Evolutionary conservation across 2,329 filamentous ascomycete species (phyloP).

Genomic region (Alternaria sp.): DNA sequence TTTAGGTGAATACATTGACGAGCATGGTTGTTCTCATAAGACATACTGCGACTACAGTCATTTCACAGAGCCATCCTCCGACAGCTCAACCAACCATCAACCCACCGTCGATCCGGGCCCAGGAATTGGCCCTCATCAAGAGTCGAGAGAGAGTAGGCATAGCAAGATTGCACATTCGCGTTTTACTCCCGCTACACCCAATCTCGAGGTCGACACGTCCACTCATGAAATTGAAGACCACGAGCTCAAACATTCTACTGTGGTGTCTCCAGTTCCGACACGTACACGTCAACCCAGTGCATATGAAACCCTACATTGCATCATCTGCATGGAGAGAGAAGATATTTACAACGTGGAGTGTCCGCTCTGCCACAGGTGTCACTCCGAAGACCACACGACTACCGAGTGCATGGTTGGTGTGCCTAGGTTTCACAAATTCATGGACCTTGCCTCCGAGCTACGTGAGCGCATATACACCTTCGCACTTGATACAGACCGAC

Average conservation of each 20-base stretch:
- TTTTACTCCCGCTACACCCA: background rate
- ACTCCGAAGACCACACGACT: background rate
- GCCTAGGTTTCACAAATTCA: conserved; percentile 22
- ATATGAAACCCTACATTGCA: background rate
- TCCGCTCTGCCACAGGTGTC: background rate
- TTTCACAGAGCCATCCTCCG: background rate
- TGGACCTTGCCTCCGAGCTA: conserved; percentile 29
- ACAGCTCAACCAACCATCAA: background rate
- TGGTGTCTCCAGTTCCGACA: background rate
- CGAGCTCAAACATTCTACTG: background rate
- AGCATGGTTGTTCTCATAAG: background rate
- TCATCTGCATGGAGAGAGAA: background rate
- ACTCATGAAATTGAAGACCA: background rate
- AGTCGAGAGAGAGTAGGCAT: no score
- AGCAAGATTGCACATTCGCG: no score
- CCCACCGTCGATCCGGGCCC: background rate
- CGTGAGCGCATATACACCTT: conserved; percentile 27
- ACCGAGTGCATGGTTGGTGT: background rate
- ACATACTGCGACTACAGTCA: background rate
- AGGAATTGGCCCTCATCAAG: no score
- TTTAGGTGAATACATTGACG: background rate
- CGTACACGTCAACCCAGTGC: background rate
- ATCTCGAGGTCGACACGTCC: background rate
- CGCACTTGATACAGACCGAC: conserved; percentile 13
- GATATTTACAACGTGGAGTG: background rate